Base-by-base conservation (phyloP, 2,329 filamentous ascomycete genomes). In the Colletotrichum cereale region DNA sequence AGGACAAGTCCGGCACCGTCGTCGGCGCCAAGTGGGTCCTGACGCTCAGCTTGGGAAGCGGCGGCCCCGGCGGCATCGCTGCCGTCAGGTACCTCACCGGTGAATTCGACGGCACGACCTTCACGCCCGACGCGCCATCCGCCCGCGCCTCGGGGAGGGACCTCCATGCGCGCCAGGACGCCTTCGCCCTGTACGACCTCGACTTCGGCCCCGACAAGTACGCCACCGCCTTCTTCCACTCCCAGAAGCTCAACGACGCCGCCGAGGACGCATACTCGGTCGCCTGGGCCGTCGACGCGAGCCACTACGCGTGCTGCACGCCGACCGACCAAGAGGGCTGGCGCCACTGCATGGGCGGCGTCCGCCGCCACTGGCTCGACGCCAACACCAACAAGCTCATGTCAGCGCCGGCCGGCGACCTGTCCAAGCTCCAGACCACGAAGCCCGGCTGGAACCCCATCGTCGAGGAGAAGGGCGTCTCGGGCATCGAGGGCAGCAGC, bases 1-100 rank as follows among this genome's bases (percentile, higher is more conserved):
- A 85, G 0, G 85, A 89, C 72, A 86, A 87, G 73, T 87, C 89
- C 76, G 69, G 77, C 29, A 56, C 42, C 24, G 31, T 52, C 26
- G 66, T 64, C 8, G 72, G 72, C 24, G 42, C 67, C 57, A 63
- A 67, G 29, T 73, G 72, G 71, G 61, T 74, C 18, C 62, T 74
- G 48, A 65, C 72, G 12, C 67, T 74, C 53, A 69, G 67, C 26
- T 26, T 73, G 21, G 67, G 55, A 14, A 60, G 72, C 56, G 73
- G 73, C 16, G 65, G 56, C 16, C 64, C 73, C 3, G 62, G 24
- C 42, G 73, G 73, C 53, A 55, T 31, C 50, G 66, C 71, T 26
- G 66, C 60, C 7, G 73, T 74, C 29, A 69, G 47, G 48, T 74
- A 74, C 44, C 60, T 74, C 53, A 68, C 66, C 44, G 73, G 73